Evolutionary conservation across 371 early-diverging fungal species (phyloP).

Genomic region (Syncephalis fuscata): DNA sequence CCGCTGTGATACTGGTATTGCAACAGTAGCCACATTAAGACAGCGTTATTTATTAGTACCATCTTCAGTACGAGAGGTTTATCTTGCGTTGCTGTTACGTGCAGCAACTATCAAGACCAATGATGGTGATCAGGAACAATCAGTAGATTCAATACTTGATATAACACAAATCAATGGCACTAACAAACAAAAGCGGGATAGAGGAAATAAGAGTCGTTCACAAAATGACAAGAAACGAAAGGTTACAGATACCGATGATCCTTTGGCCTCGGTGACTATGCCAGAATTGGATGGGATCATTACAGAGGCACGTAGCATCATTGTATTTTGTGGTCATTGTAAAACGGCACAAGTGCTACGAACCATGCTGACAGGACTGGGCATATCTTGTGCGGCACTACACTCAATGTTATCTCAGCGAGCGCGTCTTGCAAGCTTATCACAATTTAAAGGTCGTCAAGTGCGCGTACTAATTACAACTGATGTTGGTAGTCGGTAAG

Average conservation of each 20-base stretch:
- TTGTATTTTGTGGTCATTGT: conserved; percentile 82
- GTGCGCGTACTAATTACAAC: conserved; percentile 85
- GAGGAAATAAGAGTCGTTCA: no score
- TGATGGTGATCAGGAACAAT: conserved; percentile 13
- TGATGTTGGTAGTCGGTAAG: conserved; percentile 58
- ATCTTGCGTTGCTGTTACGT: conserved; percentile 63
- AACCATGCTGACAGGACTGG: conserved; percentile 73
- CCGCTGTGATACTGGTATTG: conserved; percentile 48
- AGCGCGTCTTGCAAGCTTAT: conserved; percentile 77
- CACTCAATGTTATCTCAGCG: conserved; percentile 90
- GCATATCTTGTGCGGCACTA: conserved; percentile 73
- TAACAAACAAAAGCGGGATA: no score
- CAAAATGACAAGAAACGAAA: no score
- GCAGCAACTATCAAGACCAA: conserved; percentile 51
- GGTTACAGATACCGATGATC: no score
- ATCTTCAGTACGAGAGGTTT: conserved; percentile 78
- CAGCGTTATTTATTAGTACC: conserved; percentile 92
- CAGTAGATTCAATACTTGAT: no score
- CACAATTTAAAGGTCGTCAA: conserved; percentile 79
- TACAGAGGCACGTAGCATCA: conserved; percentile 16
- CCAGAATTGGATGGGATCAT: no score
- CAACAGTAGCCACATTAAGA: conserved; percentile 71
- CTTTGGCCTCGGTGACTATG: no score
- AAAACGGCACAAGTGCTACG: conserved; percentile 65
- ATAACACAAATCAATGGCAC: no score